Percentiles rank a stretch among this genome's conserved stretches.
Conservation (phyloP, 192 early-diverging fungal species). For the Dissophora globulifera region DNA sequence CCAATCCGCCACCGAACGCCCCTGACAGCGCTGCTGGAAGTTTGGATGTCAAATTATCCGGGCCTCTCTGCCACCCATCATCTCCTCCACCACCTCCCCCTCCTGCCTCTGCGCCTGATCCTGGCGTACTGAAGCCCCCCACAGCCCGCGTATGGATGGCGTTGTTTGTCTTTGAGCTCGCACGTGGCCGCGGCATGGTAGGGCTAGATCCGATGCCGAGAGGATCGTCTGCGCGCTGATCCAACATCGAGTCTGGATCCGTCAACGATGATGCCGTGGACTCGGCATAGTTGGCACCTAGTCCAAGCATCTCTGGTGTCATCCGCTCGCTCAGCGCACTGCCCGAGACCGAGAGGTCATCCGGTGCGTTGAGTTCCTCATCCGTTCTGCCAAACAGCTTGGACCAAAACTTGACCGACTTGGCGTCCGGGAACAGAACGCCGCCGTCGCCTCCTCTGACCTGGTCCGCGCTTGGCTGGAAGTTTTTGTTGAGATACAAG, state of each 20-base stretch:
- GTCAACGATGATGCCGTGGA: background rate
- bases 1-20: constrained; percentile 31
- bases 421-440: constrained; percentile 73
- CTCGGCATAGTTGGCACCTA: constrained; percentile 23
- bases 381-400: constrained; percentile 68
- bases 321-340: constrained; percentile 24
- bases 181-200: background rate
- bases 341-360: constrained; percentile 2
- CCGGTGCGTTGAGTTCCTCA: constrained; percentile 62
- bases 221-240: constrained; percentile 17
- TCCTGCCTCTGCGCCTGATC: no score
- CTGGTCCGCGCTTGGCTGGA: constrained; percentile 61
- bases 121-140: background rate
- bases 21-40: constrained; percentile 40
- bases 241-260: background rate
- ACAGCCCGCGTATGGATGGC: no score
- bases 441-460: constrained; percentile 60
- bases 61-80: constrained; percentile 35
- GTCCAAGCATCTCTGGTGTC: constrained; percentile 33
- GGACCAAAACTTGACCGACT: constrained; percentile 79
- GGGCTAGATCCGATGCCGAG: constrained; percentile 13
- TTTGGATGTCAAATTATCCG: constrained; percentile 34
- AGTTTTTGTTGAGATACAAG: constrained; percentile 68
- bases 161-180: constrained; percentile 3
- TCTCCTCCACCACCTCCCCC: background rate